Percentiles rank a stretch among this genome's conserved stretches.
Evolutionary conservation across 2,329 filamentous ascomycete genomes (phyloP).

Genomic region (Aspergillus sp.): DNA sequence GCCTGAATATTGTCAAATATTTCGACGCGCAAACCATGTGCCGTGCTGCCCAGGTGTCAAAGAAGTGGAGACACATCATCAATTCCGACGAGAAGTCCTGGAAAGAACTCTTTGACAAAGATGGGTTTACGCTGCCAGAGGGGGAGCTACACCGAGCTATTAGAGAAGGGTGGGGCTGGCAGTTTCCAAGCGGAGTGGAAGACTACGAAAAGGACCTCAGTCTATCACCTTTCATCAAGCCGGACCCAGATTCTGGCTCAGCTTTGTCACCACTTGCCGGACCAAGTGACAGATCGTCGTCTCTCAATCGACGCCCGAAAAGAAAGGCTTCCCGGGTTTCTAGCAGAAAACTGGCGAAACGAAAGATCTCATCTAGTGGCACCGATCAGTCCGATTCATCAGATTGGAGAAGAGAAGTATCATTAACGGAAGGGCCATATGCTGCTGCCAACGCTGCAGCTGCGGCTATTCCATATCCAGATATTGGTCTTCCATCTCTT

Average conservation of each 20-base stretch:
- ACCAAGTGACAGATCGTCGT: constrained; percentile 25
- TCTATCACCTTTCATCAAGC: constrained; percentile 42
- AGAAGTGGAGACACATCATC: constrained; percentile 85
- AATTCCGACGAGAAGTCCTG: constrained; percentile 94
- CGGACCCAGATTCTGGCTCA: constrained; percentile 38
- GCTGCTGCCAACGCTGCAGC: constrained; percentile 82
- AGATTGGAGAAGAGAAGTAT: constrained; percentile 48
- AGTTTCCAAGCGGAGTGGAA: constrained; percentile 73
- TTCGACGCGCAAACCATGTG: constrained; percentile 85
- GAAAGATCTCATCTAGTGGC: constrained; percentile 51
- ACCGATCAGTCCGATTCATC: constrained; percentile 41
- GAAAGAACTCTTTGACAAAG: constrained; percentile 85
- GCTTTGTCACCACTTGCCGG: constrained; percentile 24
- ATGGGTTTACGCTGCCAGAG: constrained; percentile 75
- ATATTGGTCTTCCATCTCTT: constrained; percentile 74
- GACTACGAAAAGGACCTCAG: constrained; percentile 82
- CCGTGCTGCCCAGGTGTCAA: constrained; percentile 88
- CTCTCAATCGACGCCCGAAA: constrained; percentile 41
- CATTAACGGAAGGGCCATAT: constrained; percentile 74
- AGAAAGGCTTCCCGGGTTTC: constrained; percentile 50
- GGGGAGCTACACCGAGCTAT: constrained; percentile 87
- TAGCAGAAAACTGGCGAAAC: constrained; percentile 57
- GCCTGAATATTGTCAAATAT: constrained; percentile 82
- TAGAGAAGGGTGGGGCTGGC: constrained; percentile 94
- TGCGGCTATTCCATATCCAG: constrained; percentile 75